Evolutionary conservation across 2,329 filamentous ascomycete genomes (phyloP).

Genomic region (Lachnellula cervina): DNA sequence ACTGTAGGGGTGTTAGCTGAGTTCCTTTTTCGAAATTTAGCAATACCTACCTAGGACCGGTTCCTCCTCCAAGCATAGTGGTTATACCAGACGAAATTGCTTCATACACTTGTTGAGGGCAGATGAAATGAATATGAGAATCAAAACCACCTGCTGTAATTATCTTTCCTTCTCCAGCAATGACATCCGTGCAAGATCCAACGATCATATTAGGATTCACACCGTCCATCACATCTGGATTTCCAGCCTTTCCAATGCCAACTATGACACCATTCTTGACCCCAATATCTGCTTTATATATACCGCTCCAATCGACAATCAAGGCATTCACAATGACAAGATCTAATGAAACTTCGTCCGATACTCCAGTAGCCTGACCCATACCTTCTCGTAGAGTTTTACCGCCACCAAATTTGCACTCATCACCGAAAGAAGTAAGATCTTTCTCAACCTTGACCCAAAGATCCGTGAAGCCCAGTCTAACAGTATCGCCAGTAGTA

Average conservation of each 20-base stretch:
- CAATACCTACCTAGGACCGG: slow-evolving; percentile 66
- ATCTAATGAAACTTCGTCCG: slow-evolving; percentile 70
- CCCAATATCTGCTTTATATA: slow-evolving; percentile 95
- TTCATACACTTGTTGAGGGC: slow-evolving; percentile 84
- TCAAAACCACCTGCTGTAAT: slow-evolving; percentile 88
- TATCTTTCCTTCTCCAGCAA: slow-evolving; percentile 86
- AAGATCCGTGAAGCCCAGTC: slow-evolving; percentile 77
- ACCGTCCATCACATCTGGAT: slow-evolving; percentile 94
- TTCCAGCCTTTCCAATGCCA: slow-evolving; percentile 90
- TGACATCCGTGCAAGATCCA: slow-evolving; percentile 84
- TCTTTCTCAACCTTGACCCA: slow-evolving; percentile 91
- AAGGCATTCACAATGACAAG: slow-evolving; percentile 85
- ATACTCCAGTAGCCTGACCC: slow-evolving; percentile 80
- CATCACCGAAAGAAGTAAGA: slow-evolving; percentile 78
- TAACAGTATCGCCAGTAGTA: slow-evolving; percentile 79
- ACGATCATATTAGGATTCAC: slow-evolving; percentile 75
- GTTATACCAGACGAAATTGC: slow-evolving; percentile 82
- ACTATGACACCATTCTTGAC: slow-evolving; percentile 83
- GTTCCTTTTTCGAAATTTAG: neutral
- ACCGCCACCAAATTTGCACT: slow-evolving; percentile 91
- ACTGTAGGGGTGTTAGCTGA: slow-evolving; percentile 36
- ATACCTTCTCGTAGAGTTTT: slow-evolving; percentile 94
- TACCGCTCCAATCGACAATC: slow-evolving; percentile 85
- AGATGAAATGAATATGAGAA: slow-evolving; percentile 90
- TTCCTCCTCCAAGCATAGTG: slow-evolving; percentile 85